Percentiles rank a stretch among this genome's conserved stretches.
phyloP scores from a whole-genome alignment of 345 rosid genomes.

The Eucalyptus pauciflora region DNA sequence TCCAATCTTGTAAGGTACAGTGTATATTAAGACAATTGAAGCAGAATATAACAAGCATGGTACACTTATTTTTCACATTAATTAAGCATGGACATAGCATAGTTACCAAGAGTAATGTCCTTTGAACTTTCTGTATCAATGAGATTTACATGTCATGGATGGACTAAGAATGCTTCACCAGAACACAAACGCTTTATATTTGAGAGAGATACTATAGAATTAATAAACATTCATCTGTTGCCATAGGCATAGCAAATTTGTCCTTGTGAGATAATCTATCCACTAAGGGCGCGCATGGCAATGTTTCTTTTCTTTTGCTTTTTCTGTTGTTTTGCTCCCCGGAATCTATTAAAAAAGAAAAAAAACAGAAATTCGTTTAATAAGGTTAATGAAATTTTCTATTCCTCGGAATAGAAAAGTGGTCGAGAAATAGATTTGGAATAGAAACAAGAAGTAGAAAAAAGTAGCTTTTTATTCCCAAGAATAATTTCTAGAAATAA shows the following conservation, averaged over 20 bases:
- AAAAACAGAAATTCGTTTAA: no score
- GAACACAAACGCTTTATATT: not conserved
- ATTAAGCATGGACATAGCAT: not conserved
- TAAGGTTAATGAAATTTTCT: no score
- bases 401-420: no score
- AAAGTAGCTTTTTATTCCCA: no score
- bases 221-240: not conserved
- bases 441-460: no score
- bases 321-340: no score
- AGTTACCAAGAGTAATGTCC: not conserved
- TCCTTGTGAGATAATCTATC: not conserved
- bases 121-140: not conserved
- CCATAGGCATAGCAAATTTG: not conserved
- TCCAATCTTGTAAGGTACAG: not conserved
- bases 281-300: fast-evolving
- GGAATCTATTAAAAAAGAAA: no score
- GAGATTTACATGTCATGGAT: not conserved
- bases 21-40: not conserved
- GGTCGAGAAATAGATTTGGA: no score
- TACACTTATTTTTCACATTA: not conserved
- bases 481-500: no score
- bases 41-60: not conserved
- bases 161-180: not conserved
- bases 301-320: no score
- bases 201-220: not conserved